Percentiles rank a stretch among this genome's conserved stretches.
Conservation (phyloP, 108 stramenopile species). For the Craspedostauros australis region DNA sequence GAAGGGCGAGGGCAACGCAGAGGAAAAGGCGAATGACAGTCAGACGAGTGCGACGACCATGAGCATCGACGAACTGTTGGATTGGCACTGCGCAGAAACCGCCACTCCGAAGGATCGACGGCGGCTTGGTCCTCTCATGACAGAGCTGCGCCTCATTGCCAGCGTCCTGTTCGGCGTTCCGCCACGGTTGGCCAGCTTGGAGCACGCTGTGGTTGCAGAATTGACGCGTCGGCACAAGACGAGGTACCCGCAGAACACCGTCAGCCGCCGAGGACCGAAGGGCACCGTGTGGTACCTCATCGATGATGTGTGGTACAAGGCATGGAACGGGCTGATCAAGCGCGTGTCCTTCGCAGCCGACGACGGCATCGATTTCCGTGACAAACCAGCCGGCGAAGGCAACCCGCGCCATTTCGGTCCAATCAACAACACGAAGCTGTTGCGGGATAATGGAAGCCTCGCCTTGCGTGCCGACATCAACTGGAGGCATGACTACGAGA, state of each 20-base stretch:
- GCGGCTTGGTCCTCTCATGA: slow-evolving; percentile 53
- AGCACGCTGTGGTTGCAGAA: slow-evolving; percentile 51
- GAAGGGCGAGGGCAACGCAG: neutral
- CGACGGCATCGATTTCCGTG: slow-evolving; percentile 39
- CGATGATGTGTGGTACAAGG: slow-evolving; percentile 58
- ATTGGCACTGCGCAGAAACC: slow-evolving; percentile 47
- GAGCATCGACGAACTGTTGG: slow-evolving; percentile 53
- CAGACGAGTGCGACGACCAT: no score
- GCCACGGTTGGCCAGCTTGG: slow-evolving; percentile 58
- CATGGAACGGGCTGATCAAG: slow-evolving; percentile 45
- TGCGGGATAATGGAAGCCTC: slow-evolving; percentile 69
- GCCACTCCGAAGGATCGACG: slow-evolving; percentile 1
- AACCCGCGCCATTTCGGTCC: slow-evolving; percentile 38
- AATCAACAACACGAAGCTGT: slow-evolving; percentile 64
- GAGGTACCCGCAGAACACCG: slow-evolving; percentile 58
- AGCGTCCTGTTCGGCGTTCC: slow-evolving; percentile 76
- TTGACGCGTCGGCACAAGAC: slow-evolving; percentile 64
- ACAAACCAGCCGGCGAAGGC: slow-evolving; percentile 4
- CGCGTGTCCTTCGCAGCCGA: slow-evolving; percentile 26
- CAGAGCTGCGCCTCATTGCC: slow-evolving; percentile 70
- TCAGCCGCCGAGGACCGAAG: slow-evolving; percentile 66
- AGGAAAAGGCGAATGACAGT: neutral
- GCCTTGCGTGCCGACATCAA: slow-evolving; percentile 59
- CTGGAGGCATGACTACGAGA: slow-evolving; percentile 78
- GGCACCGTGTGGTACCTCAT: slow-evolving; percentile 84